phyloP scores from a whole-genome alignment of 2,329 filamentous ascomycete species.

The Remersonia thermophila region DNA sequence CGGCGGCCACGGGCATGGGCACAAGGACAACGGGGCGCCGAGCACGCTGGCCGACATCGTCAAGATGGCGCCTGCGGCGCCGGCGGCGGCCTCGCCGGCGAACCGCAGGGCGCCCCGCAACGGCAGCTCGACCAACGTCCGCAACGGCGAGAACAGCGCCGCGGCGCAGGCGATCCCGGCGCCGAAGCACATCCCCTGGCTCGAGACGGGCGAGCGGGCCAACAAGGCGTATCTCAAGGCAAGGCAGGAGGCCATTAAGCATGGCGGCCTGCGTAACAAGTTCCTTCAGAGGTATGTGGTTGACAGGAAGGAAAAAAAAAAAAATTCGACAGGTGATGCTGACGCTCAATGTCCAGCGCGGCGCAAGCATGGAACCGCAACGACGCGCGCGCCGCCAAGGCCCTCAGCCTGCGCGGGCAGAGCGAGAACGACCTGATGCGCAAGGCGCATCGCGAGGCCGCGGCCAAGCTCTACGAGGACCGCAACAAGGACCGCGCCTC shows the following conservation, averaged over 20 bases:
- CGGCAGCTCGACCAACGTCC: slow-evolving; percentile 51
- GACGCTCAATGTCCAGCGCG: slow-evolving; percentile 53
- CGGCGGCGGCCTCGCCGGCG: slow-evolving; percentile 43
- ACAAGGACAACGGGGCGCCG: slow-evolving; percentile 53
- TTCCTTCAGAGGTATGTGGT: slow-evolving; percentile 80
- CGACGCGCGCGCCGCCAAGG: slow-evolving; percentile 90
- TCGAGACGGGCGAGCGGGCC: slow-evolving; percentile 80
- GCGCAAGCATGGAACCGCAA: slow-evolving; percentile 98
- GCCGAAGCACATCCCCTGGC: slow-evolving; percentile 89
- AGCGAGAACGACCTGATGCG: slow-evolving; percentile 96
- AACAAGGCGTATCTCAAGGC: slow-evolving; percentile 94
- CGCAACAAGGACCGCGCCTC: slow-evolving; percentile 59
- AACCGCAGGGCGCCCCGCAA: slow-evolving; percentile 48
- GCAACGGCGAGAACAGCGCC: slow-evolving; percentile 63
- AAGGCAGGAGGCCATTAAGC: slow-evolving; percentile 90
- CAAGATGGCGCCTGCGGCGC: slow-evolving; percentile 62
- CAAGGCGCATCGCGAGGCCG: slow-evolving; percentile 90
- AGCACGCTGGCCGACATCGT: slow-evolving; percentile 87
- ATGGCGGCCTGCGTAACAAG: slow-evolving; percentile 91
- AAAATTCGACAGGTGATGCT: too few species aligned
- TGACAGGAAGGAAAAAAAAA: too few species aligned
- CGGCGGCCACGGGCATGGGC: slow-evolving; percentile 60
- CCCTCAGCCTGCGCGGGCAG: slow-evolving; percentile 83
- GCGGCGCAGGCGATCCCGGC: slow-evolving; percentile 73
- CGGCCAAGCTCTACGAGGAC: slow-evolving; percentile 82